Evolutionary conservation across 768 basidiomycete species (phyloP).

Genomic region (Leccinellum luteum): DNA sequence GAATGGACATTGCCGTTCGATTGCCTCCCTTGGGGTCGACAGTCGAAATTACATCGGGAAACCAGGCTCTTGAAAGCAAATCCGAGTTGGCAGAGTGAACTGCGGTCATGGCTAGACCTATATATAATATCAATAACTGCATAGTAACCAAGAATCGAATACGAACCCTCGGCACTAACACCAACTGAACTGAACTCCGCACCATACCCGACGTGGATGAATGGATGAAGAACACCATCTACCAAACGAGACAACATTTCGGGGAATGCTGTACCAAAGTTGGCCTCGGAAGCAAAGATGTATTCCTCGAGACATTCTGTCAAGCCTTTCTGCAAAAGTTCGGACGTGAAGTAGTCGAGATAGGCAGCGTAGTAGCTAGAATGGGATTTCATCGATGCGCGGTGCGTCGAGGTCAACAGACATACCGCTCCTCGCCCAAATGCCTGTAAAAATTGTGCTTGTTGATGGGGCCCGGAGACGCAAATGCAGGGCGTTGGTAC

Average conservation of each 20-base stretch:
- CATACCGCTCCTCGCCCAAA: slow-evolving; percentile 56
- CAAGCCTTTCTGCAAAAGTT: slow-evolving; percentile 42
- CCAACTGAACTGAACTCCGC: slow-evolving; percentile 61
- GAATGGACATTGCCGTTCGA: slow-evolving; percentile 43
- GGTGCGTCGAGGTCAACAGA: not conserved
- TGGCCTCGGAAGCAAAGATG: slow-evolving; percentile 50
- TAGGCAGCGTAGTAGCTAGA: slow-evolving; percentile 60
- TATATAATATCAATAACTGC: slow-evolving; percentile 21
- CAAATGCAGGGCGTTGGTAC: slow-evolving; percentile 37
- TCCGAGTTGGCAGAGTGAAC: slow-evolving; percentile 18
- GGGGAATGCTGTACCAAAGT: slow-evolving; percentile 29
- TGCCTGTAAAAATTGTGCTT: slow-evolving; percentile 49
- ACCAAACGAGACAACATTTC: slow-evolving; percentile 58
- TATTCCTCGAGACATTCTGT: slow-evolving; percentile 49
- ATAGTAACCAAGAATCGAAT: slow-evolving; percentile 33
- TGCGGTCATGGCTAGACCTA: slow-evolving; percentile 58
- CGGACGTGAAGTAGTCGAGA: slow-evolving; percentile 50
- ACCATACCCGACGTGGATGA: slow-evolving; percentile 65
- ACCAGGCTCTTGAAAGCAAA: slow-evolving; percentile 22
- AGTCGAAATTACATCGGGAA: slow-evolving; percentile 17
- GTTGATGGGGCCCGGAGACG: slow-evolving; percentile 19
- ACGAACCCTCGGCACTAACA: slow-evolving; percentile 58
- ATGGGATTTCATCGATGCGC: not conserved
- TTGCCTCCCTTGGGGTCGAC: slow-evolving; percentile 10
- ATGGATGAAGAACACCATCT: slow-evolving; percentile 57